Base-by-base conservation (phyloP, 768 basidiomycete species). In the Boletellus ananiceps region DNA sequence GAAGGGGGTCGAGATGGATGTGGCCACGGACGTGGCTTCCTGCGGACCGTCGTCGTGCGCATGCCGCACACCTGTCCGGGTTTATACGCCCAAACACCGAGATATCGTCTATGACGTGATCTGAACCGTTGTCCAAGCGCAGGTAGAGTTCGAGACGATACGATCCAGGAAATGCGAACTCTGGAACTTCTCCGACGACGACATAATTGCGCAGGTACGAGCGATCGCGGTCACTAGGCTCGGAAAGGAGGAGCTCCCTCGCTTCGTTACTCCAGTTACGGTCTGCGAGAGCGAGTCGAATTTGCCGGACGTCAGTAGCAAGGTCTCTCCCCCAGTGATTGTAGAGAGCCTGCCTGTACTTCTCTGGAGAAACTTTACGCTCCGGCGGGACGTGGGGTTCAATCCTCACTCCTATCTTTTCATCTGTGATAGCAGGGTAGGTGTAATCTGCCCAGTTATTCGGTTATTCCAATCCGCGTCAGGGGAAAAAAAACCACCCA, bases 141-240 rank as follows among this genome's bases (percentile, higher is more conserved):
- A 59, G 8, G 46, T 45, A 53, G 4, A 59, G 54, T n/a, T 59
- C 58, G 32, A 59, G 58, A 33, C 55, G 54, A 9, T 59, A 45
- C 27, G 58, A 59, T 35, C 58, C 58, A 6, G 44, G 4, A 46
- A 46, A 57, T 12, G 58, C 55, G 16, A 60, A 60, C 44, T 60
- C 58, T 19, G 51, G 58, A 3, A 59, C 9, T 0, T 44, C 1
- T 11, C 46, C 58, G 4, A 36, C 11, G 8, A 60, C 4, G 13
- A 6, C 16, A 32, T 46, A 59, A 9, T 50, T 43, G 29, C 55
- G 58, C 40, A 59, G 27, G 14, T 38, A 21, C 0, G 38, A 21
- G 6, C 4, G 3, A 0, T n/a, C 43, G 3, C 18, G 13, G 3
- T 15, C 1, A 12, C 16, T 5, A 7, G 12, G 16, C 41, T 18